Evolutionary conservation across 2,329 filamentous ascomycete species (phyloP).

Genomic region (Gliomastix tumulicola): DNA sequence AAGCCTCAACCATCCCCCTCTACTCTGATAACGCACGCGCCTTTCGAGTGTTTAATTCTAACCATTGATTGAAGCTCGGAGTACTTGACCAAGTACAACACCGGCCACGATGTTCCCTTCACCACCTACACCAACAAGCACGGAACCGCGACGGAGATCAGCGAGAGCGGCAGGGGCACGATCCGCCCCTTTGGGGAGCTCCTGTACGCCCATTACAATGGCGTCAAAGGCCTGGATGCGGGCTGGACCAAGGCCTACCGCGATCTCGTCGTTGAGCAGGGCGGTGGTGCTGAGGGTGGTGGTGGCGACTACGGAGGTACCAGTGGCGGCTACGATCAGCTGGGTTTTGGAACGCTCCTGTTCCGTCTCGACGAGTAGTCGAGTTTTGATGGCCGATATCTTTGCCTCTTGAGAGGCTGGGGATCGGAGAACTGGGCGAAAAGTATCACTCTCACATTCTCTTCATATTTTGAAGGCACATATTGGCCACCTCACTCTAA

Average conservation of each 20-base stretch:
- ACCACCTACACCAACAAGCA: constrained; percentile 25
- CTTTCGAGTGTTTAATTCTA: too few relatives aligned
- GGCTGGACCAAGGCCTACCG: constrained; percentile 27
- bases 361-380: constrained; percentile 8
- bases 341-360: constrained; percentile 21
- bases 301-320: constrained; percentile 32
- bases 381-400: too few relatives aligned
- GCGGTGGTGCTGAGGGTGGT: constrained; percentile 31
- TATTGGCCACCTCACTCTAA: too few relatives aligned
- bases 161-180: constrained; percentile 17
- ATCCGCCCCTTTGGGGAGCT: constrained; percentile 30
- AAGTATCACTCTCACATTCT: too few relatives aligned
- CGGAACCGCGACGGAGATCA: constrained; percentile 25
- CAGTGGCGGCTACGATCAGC: constrained; percentile 32
- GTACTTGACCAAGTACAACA: constrained; percentile 32
- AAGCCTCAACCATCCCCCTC: not conserved
- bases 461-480: too few relatives aligned
- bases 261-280: constrained; percentile 22
- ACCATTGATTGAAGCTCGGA: constrained; percentile 16
- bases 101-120: constrained; percentile 32
- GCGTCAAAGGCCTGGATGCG: constrained; percentile 25
- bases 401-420: too few relatives aligned
- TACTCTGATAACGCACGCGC: not conserved
- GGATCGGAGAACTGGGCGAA: too few relatives aligned
- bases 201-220: constrained; percentile 28